These are phyloP conservation scores for Viridothelium virens DNA, from an alignment of 495 filamentous ascomycete genomes.

Conservation along the genomic window DNA sequence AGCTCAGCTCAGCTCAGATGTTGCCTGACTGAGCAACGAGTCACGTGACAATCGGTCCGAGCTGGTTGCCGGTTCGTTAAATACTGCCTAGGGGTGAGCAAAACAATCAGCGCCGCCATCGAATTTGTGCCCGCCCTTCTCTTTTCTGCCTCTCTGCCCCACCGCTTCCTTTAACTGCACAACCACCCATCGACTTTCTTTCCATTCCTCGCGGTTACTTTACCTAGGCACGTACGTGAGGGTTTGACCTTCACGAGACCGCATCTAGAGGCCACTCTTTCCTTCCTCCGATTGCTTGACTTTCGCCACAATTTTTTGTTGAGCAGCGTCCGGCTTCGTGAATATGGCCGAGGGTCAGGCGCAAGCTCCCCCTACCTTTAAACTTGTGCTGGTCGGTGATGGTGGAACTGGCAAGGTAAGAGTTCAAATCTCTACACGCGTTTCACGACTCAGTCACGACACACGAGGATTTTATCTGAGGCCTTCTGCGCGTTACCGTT, in stretches of 20 bases:
- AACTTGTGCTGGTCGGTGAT: conserved; percentile 99
- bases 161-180: conserved; percentile 22
- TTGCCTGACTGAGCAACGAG: background rate
- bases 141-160: conserved; percentile 24
- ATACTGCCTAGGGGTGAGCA: background rate
- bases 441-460: background rate
- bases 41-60: background rate
- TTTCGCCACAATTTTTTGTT: conserved; percentile 1
- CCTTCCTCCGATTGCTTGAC: background rate
- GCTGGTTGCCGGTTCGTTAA: background rate
- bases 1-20: no score
- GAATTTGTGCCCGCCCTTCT: conserved; percentile 8
- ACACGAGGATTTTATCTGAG: background rate
- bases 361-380: conserved; percentile 70
- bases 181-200: conserved; percentile 11
- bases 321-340: background rate
- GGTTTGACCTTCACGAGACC: conserved; percentile 9
- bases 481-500: background rate
- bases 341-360: conserved; percentile 45
- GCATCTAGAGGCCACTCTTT: background rate
- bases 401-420: conserved; percentile 99
- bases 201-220: background rate
- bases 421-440: background rate
- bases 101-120: conserved; percentile 9
- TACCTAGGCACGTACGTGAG: background rate